A percentile compares a stretch with the other conserved stretches of the same genome.
Conservation (phyloP, 2,329 filamentous ascomycete species). For the Colletotrichum sp. region DNA sequence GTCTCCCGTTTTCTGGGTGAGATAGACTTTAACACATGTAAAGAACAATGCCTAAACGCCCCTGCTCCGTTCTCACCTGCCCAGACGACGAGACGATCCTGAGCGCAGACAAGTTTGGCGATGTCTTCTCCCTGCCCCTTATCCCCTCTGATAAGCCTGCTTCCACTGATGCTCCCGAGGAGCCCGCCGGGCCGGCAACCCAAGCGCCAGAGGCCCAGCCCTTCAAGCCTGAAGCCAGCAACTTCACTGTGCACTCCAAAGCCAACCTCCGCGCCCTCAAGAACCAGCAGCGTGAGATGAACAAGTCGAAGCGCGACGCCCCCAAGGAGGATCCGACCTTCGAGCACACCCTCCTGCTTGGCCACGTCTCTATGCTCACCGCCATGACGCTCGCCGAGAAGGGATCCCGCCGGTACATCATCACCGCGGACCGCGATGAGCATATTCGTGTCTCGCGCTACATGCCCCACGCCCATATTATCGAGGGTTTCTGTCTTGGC, state of each 20-base stretch:
- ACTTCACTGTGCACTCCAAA: slow-evolving; percentile 67
- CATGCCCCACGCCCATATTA: slow-evolving; percentile 82
- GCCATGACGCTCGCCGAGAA: slow-evolving; percentile 64
- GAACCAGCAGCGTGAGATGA: slow-evolving; percentile 51
- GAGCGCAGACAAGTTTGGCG: slow-evolving; percentile 93
- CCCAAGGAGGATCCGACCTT: slow-evolving; percentile 58
- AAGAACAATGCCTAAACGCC: slow-evolving; percentile 88
- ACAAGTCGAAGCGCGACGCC: slow-evolving; percentile 26
- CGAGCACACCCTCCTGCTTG: slow-evolving; percentile 79
- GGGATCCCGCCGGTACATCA: slow-evolving; percentile 51
- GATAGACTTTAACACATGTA: slow-evolving; percentile 29
- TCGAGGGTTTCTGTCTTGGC: slow-evolving; percentile 88
- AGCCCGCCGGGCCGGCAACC: slow-evolving; percentile 24
- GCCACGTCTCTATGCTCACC: slow-evolving; percentile 95
- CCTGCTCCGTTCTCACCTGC: slow-evolving; percentile 76
- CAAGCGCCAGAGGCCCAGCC: slow-evolving; percentile 27
- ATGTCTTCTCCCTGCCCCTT: slow-evolving; percentile 89
- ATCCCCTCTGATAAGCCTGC: slow-evolving; percentile 38
- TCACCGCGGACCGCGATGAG: slow-evolving; percentile 63
- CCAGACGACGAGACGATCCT: slow-evolving; percentile 76
- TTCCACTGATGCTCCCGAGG: slow-evolving; percentile 3
- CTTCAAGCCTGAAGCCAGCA: slow-evolving; percentile 58
- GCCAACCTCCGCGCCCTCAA: slow-evolving; percentile 66
- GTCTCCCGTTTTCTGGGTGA: not conserved
- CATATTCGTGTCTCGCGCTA: slow-evolving; percentile 90